phyloP scores from a whole-genome alignment of 2,329 filamentous ascomycete genomes.

The Westerdykella sp. region DNA sequence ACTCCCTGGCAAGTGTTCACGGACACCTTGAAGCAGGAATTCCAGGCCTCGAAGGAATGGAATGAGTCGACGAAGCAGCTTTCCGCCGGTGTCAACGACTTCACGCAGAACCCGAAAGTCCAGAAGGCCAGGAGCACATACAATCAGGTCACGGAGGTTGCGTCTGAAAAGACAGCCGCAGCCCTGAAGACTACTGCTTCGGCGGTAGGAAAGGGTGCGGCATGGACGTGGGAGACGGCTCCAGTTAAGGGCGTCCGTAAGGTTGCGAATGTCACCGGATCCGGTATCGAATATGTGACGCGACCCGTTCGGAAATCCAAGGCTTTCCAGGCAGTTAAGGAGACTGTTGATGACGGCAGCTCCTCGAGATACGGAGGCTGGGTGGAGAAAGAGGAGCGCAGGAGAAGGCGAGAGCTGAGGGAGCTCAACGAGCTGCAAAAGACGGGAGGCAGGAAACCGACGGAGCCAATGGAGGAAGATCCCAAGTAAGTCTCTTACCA shows the following conservation, averaged over 20 bases:
- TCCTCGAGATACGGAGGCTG: slow-evolving; percentile 94
- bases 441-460: slow-evolving; percentile 38
- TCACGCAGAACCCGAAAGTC: slow-evolving; percentile 87
- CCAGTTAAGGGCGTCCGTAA: slow-evolving; percentile 87
- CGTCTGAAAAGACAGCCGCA: slow-evolving; percentile 68
- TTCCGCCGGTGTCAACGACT: slow-evolving; percentile 79
- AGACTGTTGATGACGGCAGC: slow-evolving; percentile 94
- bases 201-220: slow-evolving; percentile 81
- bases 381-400: slow-evolving; percentile 92
- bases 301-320: slow-evolving; percentile 90
- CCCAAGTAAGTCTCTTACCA: slow-evolving; percentile 62
- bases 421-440: slow-evolving; percentile 55
- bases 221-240: slow-evolving; percentile 95
- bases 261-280: slow-evolving; percentile 77
- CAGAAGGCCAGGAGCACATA: slow-evolving; percentile 81
- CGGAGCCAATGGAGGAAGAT: slow-evolving; percentile 69
- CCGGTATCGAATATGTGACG: slow-evolving; percentile 88
- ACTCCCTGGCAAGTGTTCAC: slow-evolving; percentile 98
- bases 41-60: slow-evolving; percentile 97
- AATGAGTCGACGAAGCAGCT: slow-evolving; percentile 97
- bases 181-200: slow-evolving; percentile 81
- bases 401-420: slow-evolving; percentile 66
- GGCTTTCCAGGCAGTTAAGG: slow-evolving; percentile 85
- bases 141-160: slow-evolving; percentile 75
- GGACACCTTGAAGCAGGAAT: slow-evolving; percentile 89